Base-by-base conservation (phyloP, 2,329 filamentous ascomycete species). In the Trichothecium sympodiale region DNA sequence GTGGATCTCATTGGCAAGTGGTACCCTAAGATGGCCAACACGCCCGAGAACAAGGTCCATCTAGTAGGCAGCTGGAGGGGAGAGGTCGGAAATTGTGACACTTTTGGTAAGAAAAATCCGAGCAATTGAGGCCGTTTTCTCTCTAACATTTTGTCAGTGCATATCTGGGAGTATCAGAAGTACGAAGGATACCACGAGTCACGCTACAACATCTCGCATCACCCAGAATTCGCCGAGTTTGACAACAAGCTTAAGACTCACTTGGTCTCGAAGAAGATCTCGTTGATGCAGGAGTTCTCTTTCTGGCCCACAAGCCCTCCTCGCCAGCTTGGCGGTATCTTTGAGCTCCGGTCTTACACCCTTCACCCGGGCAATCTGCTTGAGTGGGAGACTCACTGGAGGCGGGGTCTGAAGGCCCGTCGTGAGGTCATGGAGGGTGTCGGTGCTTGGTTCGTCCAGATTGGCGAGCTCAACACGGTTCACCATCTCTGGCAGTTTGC, bases 401-500 rank as follows among this genome's bases (percentile, higher is more conserved):
- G 93, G 41, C 79, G 85, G 44, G 91, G 91, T 17, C 72, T 98
- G 37, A 83, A 84, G 60, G 91, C 91, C 3, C 77, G 91, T 35
- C 77, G 87, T 34, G 87, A 96, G 61, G 89, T 96, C 37, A 98
- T 98, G 91, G 91, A 98, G 61, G 91, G 91, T 12, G 88, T 94
- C 1, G 88, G 89, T 23, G 91, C 91, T 6, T 98, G 91, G 91
- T 98, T 98, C 52, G 89, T 95, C 29, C 91, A 98, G 64, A 89
- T 98, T 51, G 91, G 91, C 41, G 89, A 95, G 36, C 70, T 98
- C 43, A 98, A 98, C 65, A 95, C 87, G 0, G 91, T 98, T 25
- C 88, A 98, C 59, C 89, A 96, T 57, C 71, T 98, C 16, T 98
- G 91, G 91, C 91, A 98, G 56, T 98, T 96, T 66, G 88, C 89